These are phyloP conservation scores for Syzygium jambos DNA, from an alignment of 345 rosid species.

Conservation along the genomic window DNA sequence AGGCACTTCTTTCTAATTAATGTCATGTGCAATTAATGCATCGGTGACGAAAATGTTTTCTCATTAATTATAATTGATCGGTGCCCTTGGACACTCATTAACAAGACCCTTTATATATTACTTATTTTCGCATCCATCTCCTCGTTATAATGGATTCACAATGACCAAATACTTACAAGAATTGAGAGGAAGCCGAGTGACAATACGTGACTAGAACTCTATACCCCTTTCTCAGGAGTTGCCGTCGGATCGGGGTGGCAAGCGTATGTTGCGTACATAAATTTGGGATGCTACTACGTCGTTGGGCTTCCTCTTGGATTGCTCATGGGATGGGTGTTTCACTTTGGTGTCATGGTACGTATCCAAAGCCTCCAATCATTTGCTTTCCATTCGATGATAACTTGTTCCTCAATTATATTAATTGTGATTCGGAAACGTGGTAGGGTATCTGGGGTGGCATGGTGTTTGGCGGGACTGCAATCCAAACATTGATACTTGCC, in stretches of 20 bases:
- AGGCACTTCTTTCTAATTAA: not conserved
- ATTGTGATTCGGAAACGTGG: not conserved
- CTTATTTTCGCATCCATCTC: not conserved
- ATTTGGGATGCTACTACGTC: constrained; percentile 60
- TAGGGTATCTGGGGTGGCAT: constrained; percentile 85
- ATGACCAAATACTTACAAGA: too few species aligned
- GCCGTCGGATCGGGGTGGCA: constrained; percentile 93
- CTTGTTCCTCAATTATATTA: not conserved
- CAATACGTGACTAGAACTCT: too few species aligned
- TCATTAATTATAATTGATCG: not conserved
- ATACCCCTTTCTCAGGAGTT: constrained; percentile 34
- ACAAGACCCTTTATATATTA: not conserved
- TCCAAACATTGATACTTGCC: constrained; percentile 47
- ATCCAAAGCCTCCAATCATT: not conserved
- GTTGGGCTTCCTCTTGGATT: constrained; percentile 75
- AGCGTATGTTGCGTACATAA: constrained; percentile 53
- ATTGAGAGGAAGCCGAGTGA: too few species aligned
- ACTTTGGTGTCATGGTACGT: constrained; percentile 49
- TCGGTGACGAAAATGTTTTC: not conserved
- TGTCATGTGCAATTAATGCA: not conserved
- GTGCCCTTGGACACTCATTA: not conserved
- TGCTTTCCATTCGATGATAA: not conserved
- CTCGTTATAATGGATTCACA: not conserved
- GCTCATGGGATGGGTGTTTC: constrained; percentile 52
- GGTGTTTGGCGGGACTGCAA: constrained; percentile 20